phyloP scores from a whole-genome alignment of 805 yeast genomes.

The Deakozyma indianensis region DNA sequence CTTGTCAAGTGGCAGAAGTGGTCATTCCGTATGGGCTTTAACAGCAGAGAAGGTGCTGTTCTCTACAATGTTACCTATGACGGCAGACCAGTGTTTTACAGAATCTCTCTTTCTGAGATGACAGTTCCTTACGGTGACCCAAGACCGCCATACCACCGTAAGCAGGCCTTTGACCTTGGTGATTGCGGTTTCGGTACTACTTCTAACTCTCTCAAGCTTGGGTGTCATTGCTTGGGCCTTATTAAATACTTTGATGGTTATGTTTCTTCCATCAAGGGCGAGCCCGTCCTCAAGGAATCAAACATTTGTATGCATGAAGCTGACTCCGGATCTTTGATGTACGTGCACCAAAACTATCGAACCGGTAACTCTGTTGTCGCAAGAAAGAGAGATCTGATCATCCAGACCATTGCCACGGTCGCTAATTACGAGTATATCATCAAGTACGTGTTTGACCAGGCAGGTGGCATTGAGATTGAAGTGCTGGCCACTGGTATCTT shows the following conservation, averaged over 20 bases:
- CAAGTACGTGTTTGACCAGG: constrained; percentile 60
- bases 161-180: constrained; percentile 76
- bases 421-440: constrained; percentile 73
- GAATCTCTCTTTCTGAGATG: constrained; percentile 67
- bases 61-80: constrained; percentile 59
- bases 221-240: constrained; percentile 74
- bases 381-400: constrained; percentile 64
- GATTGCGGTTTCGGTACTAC: constrained; percentile 69
- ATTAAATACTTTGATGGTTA: constrained; percentile 58
- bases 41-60: constrained; percentile 68
- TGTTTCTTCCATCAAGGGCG: constrained; percentile 44
- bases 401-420: constrained; percentile 72
- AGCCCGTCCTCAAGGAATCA: constrained; percentile 47
- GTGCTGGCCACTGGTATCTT: constrained; percentile 78
- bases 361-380: constrained; percentile 58
- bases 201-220: constrained; percentile 54
- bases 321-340: constrained; percentile 55
- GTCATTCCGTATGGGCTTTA: constrained; percentile 59
- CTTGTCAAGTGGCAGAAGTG: constrained; percentile 71
- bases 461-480: constrained; percentile 64
- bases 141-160: constrained; percentile 69
- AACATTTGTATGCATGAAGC: constrained; percentile 77
- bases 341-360: constrained; percentile 69
- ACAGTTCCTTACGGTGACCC: constrained; percentile 81
- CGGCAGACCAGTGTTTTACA: constrained; percentile 63